Percentiles rank a stretch among this genome's conserved stretches.
phyloP scores from a whole-genome alignment of 495 filamentous ascomycete species.

The Tuber microsphaerosporum region DNA sequence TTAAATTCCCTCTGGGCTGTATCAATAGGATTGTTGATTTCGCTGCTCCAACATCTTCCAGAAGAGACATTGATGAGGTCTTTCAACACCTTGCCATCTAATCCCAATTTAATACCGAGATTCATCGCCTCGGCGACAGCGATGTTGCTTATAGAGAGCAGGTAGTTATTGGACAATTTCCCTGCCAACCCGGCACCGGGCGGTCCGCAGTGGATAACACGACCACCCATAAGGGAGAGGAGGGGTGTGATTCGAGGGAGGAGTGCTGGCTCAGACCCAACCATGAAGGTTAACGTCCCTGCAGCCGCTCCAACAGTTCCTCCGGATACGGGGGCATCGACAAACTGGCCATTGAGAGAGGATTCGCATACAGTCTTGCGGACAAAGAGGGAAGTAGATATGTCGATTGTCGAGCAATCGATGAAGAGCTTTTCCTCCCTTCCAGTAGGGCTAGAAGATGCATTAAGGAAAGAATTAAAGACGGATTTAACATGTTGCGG shows the following conservation, averaged over 20 bases:
- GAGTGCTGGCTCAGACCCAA: conserved; percentile 58
- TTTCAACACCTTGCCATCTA: conserved; percentile 71
- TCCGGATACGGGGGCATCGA: conserved; percentile 80
- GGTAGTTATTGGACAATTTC: conserved; percentile 91
- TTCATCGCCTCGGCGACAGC: conserved; percentile 91
- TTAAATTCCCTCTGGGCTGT: conserved; percentile 69
- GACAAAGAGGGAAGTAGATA: conserved; percentile 62
- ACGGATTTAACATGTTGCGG: conserved; percentile 70
- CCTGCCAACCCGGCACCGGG: conserved; percentile 74
- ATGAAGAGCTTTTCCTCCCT: conserved; percentile 61
- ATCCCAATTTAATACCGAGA: conserved; percentile 72
- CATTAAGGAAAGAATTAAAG: conserved; percentile 57
- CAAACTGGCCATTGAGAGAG: conserved; percentile 53
- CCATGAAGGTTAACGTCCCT: conserved; percentile 77
- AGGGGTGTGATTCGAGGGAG: conserved; percentile 57
- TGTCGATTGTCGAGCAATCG: conserved; percentile 82
- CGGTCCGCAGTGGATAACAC: conserved; percentile 69
- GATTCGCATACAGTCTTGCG: conserved; percentile 56
- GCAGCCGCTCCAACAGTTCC: conserved; percentile 73
- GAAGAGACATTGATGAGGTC: conserved; percentile 78
- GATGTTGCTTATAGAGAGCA: conserved; percentile 86
- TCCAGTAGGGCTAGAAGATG: conserved; percentile 43
- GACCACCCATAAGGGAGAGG: conserved; percentile 71
- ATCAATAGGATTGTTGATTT: conserved; percentile 86
- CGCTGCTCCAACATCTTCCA: conserved; percentile 83